Conservation (phyloP, 805 yeast genomes). For the Candida incommunis region DNA sequence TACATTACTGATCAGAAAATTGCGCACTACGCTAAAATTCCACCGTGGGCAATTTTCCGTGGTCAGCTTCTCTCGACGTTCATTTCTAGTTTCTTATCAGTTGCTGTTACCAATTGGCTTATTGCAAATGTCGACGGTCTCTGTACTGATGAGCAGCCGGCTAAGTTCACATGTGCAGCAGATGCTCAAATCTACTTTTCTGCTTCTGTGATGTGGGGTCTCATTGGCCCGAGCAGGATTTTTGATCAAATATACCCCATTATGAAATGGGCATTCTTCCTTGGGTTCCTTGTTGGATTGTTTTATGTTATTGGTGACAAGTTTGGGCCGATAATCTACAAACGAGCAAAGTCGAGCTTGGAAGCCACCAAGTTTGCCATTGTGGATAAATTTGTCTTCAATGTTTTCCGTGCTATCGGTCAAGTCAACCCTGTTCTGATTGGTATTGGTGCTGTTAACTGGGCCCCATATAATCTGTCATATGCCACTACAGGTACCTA, state of each 20-base stretch:
- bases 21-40: constrained; percentile 26
- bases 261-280: constrained; percentile 46
- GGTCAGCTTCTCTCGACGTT: constrained; percentile 27
- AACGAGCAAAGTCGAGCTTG: constrained; percentile 13
- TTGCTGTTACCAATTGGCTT: constrained; percentile 30
- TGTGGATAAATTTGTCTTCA: neutral
- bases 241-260: constrained; percentile 42
- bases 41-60: constrained; percentile 29
- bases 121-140: constrained; percentile 25
- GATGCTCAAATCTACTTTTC: constrained; percentile 27
- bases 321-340: constrained; percentile 24
- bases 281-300: constrained; percentile 28
- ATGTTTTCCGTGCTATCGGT: constrained; percentile 5
- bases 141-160: constrained; percentile 24
- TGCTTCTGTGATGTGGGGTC: constrained; percentile 43
- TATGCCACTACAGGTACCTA: constrained; percentile 13
- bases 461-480: constrained; percentile 17
- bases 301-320: constrained; percentile 9
- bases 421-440: constrained; percentile 32
- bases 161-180: constrained; percentile 29
- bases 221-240: constrained; percentile 41
- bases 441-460: constrained; percentile 30
- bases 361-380: constrained; percentile 3
- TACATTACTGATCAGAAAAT: constrained; percentile 44
- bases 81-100: constrained; percentile 26